Conservation (phyloP, 2,329 filamentous ascomycete species). For the Karstenula rhodostoma region DNA sequence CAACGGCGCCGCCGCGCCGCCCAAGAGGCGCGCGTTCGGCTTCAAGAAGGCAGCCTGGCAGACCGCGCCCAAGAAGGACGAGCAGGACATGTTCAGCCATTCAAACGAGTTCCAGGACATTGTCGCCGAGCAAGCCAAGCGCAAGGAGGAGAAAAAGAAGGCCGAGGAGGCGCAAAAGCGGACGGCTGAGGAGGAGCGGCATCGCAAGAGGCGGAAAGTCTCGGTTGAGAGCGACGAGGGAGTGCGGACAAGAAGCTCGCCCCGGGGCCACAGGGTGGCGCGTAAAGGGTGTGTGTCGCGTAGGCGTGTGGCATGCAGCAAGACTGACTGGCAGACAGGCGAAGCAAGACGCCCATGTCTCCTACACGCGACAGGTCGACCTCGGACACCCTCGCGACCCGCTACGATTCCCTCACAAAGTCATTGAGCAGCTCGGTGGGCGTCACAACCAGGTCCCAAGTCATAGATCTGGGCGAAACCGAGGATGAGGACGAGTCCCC, state of each 20-base stretch:
- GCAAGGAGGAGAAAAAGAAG: slow-evolving; percentile 38
- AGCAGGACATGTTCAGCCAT: slow-evolving; percentile 55
- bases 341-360: slow-evolving; percentile 36
- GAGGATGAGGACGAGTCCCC: slow-evolving; percentile 28
- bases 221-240: slow-evolving; percentile 28
- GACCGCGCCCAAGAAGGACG: slow-evolving; percentile 46
- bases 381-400: slow-evolving; percentile 34
- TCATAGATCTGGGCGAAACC: slow-evolving; percentile 38
- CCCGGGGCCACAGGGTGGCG: slow-evolving; percentile 15
- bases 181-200: slow-evolving; percentile 35
- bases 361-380: slow-evolving; percentile 24
- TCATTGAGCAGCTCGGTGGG: slow-evolving; percentile 19
- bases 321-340: slow-evolving; percentile 24
- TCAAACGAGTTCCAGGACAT: slow-evolving; percentile 50
- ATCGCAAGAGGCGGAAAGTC: slow-evolving; percentile 36
- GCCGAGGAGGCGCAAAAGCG: slow-evolving; percentile 33
- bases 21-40: slow-evolving; percentile 57
- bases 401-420: slow-evolving; percentile 41
- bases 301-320: not conserved
- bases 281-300: slow-evolving; percentile 28
- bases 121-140: slow-evolving; percentile 49
- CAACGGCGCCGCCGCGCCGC: slow-evolving; percentile 33
- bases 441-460: slow-evolving; percentile 20
- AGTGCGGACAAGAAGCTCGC: slow-evolving; percentile 20
- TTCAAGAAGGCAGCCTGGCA: slow-evolving; percentile 66